Conservation (phyloP, 441 rosid genomes). For the Mallotus japonicus region DNA sequence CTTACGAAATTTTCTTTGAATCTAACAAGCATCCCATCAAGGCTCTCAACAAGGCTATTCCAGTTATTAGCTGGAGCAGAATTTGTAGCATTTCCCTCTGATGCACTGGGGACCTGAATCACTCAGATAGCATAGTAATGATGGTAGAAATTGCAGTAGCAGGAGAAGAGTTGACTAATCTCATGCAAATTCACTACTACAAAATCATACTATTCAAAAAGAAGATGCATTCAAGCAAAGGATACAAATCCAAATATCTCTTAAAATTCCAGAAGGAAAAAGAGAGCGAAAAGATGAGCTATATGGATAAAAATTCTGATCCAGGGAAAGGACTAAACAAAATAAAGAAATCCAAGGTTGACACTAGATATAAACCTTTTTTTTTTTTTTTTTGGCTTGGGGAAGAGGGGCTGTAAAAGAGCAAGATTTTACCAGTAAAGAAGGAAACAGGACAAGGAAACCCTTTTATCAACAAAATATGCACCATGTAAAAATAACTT, state of each 20-base stretch:
- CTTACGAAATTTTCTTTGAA: conserved; percentile 28
- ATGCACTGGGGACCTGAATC: conserved; percentile 23
- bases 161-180: not conserved
- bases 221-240: not conserved
- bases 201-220: not conserved
- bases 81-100: conserved; percentile 14
- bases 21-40: conserved; percentile 20
- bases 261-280: not conserved
- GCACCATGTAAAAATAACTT: not conserved
- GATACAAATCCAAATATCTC: too few relatives aligned
- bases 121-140: not conserved
- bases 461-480: not conserved
- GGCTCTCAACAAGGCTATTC: conserved; percentile 22
- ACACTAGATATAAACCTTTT: not conserved
- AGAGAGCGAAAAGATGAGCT: not conserved
- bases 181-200: not conserved
- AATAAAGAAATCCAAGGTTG: not conserved
- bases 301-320: not conserved
- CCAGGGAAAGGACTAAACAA: not conserved
- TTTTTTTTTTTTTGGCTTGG: not conserved
- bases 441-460: not conserved
- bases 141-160: conserved; percentile 3
- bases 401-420: too few relatives aligned
- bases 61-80: conserved; percentile 19
- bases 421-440: not conserved